A percentile compares a stretch with the other conserved stretches of the same genome.
phyloP scores from a whole-genome alignment of 129 eudicot species.

The Sambucus nigra region DNA sequence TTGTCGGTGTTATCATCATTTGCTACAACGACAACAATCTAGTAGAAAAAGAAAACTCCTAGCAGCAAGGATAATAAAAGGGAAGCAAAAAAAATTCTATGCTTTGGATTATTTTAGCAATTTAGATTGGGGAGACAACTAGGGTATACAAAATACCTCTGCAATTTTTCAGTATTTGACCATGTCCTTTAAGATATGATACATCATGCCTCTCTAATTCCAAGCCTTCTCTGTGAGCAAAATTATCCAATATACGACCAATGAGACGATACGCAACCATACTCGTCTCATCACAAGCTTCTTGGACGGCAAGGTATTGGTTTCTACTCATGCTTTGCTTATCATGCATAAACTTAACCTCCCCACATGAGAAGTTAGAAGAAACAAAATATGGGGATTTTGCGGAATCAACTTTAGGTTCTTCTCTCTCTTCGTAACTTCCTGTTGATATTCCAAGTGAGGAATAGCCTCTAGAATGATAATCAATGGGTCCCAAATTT shows the following conservation, averaged over 20 bases:
- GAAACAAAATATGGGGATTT: neutral
- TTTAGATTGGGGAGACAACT: neutral
- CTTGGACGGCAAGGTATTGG: constrained; percentile 50
- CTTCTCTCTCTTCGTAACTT: constrained; percentile 11
- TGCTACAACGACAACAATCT: too few species aligned
- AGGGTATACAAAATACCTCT: constrained; percentile 15
- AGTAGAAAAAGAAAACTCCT: too few species aligned
- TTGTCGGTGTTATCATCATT: too few species aligned
- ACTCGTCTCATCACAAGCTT: constrained; percentile 67
- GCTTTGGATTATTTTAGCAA: neutral
- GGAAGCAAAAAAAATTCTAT: neutral
- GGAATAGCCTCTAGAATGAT: constrained; percentile 1
- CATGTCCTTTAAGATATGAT: constrained; percentile 32
- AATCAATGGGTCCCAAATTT: neutral
- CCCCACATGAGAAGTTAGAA: constrained; percentile 14
- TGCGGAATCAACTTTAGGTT: neutral
- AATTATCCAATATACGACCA: constrained; percentile 44
- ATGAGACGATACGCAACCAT: constrained; percentile 45
- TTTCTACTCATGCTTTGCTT: constrained; percentile 24
- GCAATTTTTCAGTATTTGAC: constrained; percentile 9
- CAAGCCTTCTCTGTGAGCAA: constrained; percentile 42
- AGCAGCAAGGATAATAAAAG: too few species aligned
- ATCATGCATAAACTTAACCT: constrained; percentile 10
- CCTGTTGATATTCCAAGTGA: neutral
- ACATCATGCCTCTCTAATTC: constrained; percentile 27